phyloP scores from a whole-genome alignment of 2,329 filamentous ascomycete genomes.

The Epichloe baconii region DNA sequence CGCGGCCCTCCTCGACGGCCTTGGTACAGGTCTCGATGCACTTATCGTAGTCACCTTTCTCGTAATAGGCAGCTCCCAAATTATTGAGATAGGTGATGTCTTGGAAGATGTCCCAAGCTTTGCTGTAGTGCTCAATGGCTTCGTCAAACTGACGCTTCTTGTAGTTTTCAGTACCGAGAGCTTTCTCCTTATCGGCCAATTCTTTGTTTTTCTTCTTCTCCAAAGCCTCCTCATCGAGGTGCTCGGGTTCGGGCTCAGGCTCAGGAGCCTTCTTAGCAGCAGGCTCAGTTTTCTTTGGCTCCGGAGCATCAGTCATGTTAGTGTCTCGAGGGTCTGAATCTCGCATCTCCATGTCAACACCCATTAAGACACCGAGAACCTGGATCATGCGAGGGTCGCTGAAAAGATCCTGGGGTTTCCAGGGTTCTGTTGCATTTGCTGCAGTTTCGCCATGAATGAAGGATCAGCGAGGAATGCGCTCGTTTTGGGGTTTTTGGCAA shows the following conservation, averaged over 20 bases:
- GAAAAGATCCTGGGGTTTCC: slow-evolving; percentile 65
- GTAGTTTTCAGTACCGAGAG: slow-evolving; percentile 83
- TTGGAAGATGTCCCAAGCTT: slow-evolving; percentile 89
- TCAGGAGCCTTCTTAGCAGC: slow-evolving; percentile 42
- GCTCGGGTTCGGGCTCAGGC: slow-evolving; percentile 42
- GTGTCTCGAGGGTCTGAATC: slow-evolving; percentile 41
- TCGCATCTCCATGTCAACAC: slow-evolving; percentile 66
- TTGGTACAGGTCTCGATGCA: slow-evolving; percentile 77
- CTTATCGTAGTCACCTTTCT: slow-evolving; percentile 87
- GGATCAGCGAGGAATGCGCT: slow-evolving; percentile 65
- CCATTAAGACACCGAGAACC: slow-evolving; percentile 85
- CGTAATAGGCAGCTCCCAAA: slow-evolving; percentile 82
- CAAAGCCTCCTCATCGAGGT: slow-evolving; percentile 68
- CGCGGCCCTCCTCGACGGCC: slow-evolving; percentile 80
- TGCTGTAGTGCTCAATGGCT: slow-evolving; percentile 86
- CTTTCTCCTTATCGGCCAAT: slow-evolving; percentile 89
- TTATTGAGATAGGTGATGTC: slow-evolving; percentile 98
- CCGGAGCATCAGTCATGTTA: slow-evolving; percentile 58
- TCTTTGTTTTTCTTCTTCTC: slow-evolving; percentile 88
- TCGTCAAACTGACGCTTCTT: slow-evolving; percentile 97
- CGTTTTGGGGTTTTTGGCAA: slow-evolving; percentile 91
- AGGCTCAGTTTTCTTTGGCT: slow-evolving; percentile 28
- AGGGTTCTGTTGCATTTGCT: slow-evolving; percentile 70
- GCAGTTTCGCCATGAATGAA: slow-evolving; percentile 81
- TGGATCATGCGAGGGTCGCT: slow-evolving; percentile 84